phyloP scores from a whole-genome alignment of 495 filamentous ascomycete species.

The Parathielavia hyrcaniae region DNA sequence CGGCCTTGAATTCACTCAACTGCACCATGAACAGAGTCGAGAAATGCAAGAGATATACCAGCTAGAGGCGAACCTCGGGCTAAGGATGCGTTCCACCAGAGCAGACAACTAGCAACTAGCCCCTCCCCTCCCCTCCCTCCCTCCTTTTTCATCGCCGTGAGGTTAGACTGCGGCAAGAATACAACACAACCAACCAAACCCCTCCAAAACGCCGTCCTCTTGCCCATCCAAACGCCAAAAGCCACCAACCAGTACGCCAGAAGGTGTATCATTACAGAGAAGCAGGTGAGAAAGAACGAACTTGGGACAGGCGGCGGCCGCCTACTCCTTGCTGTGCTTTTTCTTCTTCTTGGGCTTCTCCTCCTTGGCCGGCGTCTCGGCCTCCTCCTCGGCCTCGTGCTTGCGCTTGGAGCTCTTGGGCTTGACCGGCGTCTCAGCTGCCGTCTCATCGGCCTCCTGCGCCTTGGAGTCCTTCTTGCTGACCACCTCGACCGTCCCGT shows the following conservation, averaged over 20 bases:
- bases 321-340: constrained; percentile 40
- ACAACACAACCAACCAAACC: constrained; percentile 20
- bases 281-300: constrained; percentile 20
- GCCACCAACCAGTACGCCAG: constrained; percentile 26
- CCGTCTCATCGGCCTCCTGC: constrained; percentile 48
- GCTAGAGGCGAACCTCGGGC: not conserved
- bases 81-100: not conserved
- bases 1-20: not conserved
- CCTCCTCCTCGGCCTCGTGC: constrained; percentile 26
- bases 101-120: not conserved
- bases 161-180: constrained; percentile 22
- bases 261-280: constrained; percentile 37
- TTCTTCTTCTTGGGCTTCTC: constrained; percentile 44
- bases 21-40: not conserved
- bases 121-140: not conserved
- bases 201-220: constrained; percentile 26
- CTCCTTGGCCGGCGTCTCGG: constrained; percentile 31
- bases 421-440: constrained; percentile 32
- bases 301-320: constrained; percentile 3
- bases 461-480: constrained; percentile 65
- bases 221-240: constrained; percentile 34
- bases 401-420: constrained; percentile 43
- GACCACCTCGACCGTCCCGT: constrained; percentile 52
- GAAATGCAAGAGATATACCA: not conserved
- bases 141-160: constrained; percentile 21